Conservation (phyloP, 768 basidiomycete genomes). For the Leucosporidium creatinivorum region DNA sequence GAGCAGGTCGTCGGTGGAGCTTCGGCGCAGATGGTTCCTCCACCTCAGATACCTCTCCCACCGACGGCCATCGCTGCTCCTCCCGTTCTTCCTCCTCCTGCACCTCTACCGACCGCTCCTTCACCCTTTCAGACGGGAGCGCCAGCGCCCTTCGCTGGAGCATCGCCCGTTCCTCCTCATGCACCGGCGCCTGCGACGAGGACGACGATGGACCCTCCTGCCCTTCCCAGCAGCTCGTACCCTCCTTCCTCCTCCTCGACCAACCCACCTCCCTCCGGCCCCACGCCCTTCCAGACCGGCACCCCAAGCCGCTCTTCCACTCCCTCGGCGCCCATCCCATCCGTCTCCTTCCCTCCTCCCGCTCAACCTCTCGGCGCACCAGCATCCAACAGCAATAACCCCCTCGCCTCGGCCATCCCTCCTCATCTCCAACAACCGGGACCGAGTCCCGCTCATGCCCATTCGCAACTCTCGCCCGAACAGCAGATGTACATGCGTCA, state of each 20-base stretch:
- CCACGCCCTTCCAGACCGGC: not conserved
- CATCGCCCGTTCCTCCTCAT: not conserved
- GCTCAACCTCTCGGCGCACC: constrained; percentile 18
- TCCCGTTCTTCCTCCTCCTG: too few relatives aligned
- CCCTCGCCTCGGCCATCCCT: constrained; percentile 21
- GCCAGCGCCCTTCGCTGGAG: not conserved
- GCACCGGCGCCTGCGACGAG: not conserved
- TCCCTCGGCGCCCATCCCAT: constrained; percentile 33
- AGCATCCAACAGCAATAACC: not conserved
- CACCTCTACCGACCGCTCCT: not conserved
- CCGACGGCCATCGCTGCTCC: not conserved
- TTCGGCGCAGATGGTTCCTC: not conserved
- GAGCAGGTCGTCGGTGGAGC: not conserved
- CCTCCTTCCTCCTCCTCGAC: not conserved
- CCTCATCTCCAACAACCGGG: constrained; percentile 19
- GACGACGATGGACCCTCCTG: not conserved
- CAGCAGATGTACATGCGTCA: constrained; percentile 26
- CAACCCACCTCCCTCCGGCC: not conserved
- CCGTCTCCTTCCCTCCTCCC: constrained; percentile 18
- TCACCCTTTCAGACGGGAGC: not conserved
- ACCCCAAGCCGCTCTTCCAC: constrained; percentile 38
- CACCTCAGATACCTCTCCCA: not conserved
- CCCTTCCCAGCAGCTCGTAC: not conserved
- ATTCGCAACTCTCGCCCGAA: constrained; percentile 14
- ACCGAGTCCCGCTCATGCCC: constrained; percentile 1